Conservation (phyloP, 495 filamentous ascomycete species). For the Penicillium salamii region DNA sequence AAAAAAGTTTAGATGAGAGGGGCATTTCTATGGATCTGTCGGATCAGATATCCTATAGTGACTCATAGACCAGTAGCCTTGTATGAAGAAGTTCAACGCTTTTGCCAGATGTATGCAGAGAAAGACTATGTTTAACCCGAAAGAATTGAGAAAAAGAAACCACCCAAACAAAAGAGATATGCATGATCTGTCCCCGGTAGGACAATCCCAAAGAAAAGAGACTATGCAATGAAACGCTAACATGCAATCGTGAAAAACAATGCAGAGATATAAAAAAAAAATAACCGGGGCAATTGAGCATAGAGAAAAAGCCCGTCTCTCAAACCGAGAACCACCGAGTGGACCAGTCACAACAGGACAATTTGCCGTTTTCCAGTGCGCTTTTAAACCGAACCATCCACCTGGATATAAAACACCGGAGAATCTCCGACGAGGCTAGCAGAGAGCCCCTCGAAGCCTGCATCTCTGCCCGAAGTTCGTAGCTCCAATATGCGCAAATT, state of each 20-base stretch:
- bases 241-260: constrained; percentile 8
- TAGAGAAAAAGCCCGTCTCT: too few species aligned
- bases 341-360: too few species aligned
- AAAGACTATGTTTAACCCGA: not conserved
- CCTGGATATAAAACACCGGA: not conserved
- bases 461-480: not conserved
- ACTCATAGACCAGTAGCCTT: too few species aligned
- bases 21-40: not conserved
- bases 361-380: too few species aligned
- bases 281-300: constrained; percentile 1
- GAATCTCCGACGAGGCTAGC: not conserved
- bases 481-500: not conserved
- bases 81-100: constrained; percentile 1
- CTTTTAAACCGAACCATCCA: too few species aligned
- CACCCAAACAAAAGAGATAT: constrained; percentile 1
- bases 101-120: constrained; percentile 3
- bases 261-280: constrained; percentile 1
- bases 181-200: too few species aligned
- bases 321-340: too few species aligned
- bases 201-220: too few species aligned
- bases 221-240: constrained; percentile 21
- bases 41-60: too few species aligned
- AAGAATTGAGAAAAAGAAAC: constrained; percentile 4
- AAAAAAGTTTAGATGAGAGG: constrained; percentile 2
- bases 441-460: not conserved